These are phyloP conservation scores for Ustilago shanxiensis DNA, from an alignment of 1,284 basidiomycete genomes.

Conservation along the genomic window DNA sequence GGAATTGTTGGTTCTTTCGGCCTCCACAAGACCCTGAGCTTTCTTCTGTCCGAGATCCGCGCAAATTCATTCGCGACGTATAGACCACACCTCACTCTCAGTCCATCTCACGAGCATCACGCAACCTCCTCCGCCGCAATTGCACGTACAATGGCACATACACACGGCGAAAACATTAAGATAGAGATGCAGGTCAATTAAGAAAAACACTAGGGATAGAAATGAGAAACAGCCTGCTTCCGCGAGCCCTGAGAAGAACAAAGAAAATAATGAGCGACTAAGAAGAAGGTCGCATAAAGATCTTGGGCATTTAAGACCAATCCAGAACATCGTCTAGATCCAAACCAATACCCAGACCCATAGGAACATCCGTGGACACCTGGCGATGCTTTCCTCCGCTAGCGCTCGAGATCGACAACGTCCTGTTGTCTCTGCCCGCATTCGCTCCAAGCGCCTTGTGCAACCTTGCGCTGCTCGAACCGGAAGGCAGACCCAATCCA, in stretches of 20 bases:
- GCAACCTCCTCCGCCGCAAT: neutral
- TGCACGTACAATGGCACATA: neutral
- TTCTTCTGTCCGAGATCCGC: conserved; percentile 36
- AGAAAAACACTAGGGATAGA: neutral
- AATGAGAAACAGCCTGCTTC: neutral
- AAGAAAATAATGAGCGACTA: neutral
- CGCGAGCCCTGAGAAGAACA: neutral
- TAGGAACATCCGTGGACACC: conserved; percentile 43
- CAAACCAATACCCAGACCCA: conserved; percentile 50
- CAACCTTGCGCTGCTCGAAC: conserved; percentile 19
- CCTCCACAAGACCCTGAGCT: conserved; percentile 9
- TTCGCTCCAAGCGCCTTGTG: conserved; percentile 34
- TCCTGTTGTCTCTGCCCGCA: conserved; percentile 22
- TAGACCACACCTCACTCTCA: neutral
- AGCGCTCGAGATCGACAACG: conserved; percentile 28
- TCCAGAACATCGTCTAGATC: conserved; percentile 56
- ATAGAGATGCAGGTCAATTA: neutral
- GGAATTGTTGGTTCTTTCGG: neutral
- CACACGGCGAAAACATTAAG: neutral
- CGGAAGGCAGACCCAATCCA: conserved; percentile 41
- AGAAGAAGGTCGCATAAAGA: neutral
- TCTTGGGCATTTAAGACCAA: conserved; percentile 25
- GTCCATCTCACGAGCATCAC: neutral
- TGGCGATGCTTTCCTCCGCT: conserved; percentile 37
- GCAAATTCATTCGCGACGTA: neutral